Percentiles rank a stretch among this genome's conserved stretches.
Conservation (phyloP, 2,329 filamentous ascomycete genomes). For the Talaromyces sp. region DNA sequence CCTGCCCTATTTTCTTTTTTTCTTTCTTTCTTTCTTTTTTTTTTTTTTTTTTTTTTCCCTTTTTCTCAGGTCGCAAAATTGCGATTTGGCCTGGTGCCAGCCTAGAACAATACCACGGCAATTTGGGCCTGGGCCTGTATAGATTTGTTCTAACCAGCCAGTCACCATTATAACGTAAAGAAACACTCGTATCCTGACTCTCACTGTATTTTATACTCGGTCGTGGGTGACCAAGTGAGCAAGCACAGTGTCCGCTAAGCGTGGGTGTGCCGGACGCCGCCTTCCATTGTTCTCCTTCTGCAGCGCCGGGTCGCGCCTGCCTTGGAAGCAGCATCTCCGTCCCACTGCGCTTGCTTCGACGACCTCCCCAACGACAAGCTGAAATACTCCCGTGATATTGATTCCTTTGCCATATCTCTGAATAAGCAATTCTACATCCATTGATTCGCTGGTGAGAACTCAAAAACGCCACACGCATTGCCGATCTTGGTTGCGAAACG, state of each 20-base stretch:
- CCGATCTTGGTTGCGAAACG: not conserved
- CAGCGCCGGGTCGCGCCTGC: not conserved
- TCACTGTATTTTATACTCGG: no score
- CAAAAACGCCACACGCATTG: not conserved
- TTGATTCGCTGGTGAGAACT: not conserved
- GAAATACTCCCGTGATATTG: not conserved
- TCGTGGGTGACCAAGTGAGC: no score
- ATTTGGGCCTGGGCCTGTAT: no score
- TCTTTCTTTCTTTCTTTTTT: not conserved
- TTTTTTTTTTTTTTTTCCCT: not conserved
- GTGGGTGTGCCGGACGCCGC: no score
- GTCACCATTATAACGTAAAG: not conserved
- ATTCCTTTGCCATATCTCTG: not conserved
- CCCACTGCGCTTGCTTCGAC: not conserved
- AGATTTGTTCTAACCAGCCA: no score
- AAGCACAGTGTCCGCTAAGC: no score
- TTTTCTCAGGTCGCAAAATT: not conserved
- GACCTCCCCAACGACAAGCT: not conserved
- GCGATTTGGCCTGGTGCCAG: not conserved
- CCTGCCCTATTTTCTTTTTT: no score
- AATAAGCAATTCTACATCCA: not conserved
- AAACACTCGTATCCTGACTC: not conserved
- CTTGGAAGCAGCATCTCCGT: not conserved
- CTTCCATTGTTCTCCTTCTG: no score
- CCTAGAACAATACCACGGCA: not conserved